Evolutionary conservation across 2,329 filamentous ascomycete species (phyloP), one percentile per base, ranked within the genome.

Genomic region (Emmonsiellopsis sp.): DNA sequence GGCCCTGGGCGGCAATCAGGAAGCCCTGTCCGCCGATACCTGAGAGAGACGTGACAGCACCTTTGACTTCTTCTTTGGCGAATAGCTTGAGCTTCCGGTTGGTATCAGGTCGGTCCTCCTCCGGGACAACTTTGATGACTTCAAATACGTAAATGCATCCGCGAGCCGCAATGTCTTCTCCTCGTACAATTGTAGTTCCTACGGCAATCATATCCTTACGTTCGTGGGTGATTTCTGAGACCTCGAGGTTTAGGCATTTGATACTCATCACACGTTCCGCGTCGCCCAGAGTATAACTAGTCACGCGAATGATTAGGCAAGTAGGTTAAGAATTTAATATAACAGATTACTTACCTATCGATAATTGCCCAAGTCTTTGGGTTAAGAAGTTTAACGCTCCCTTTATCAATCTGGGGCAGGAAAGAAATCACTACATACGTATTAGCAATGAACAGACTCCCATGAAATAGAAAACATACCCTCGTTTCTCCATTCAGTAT

Each of bases 131-230:
- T 35, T 85, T 82, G 54, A 95, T 90, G 32, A 98, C 81, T 64
- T 96, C 91, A 64, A 93, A 95, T 47, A 97, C 87, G 62, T 93
- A 90, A 40, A 98, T 81, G 41, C 86, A 82, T 2, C 93, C 93
- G 45, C 87, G 83, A 0, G 90, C 86, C 0, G 91, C 85, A 54
- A 95, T 81, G 64, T 97, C 93, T 70, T 98, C 93, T 41, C 93
- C 93, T 56, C 86, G 86, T n/a, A 85, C 80, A 30, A 93, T 80
- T 1, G 89, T 86, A 0, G 92, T 95, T 11, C 92, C 93, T 1
- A 96, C 85, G 0, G 85, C 83, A 50, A 98, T 79, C 46, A 97
- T 79, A 63, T 87, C 85, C 62, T 84, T 86, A 13, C 89, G 84
- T 66, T 95, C 87, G 65, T 93, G 89, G 0, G 90, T 96, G 35